These are phyloP conservation scores for Murraya paniculata DNA, from an alignment of 345 rosid genomes.

Conservation along the genomic window DNA sequence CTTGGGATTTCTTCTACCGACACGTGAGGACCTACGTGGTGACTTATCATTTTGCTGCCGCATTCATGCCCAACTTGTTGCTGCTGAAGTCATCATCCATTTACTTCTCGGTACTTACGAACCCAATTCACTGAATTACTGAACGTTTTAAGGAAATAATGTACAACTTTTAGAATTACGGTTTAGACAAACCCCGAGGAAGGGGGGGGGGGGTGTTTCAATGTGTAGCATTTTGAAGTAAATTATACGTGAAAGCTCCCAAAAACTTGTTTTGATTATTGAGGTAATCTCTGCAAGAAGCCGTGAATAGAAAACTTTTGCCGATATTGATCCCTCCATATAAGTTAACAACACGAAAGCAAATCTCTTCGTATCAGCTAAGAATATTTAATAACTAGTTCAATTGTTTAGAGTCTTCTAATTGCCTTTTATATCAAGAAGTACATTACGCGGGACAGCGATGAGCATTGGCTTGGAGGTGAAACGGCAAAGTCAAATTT, in stretches of 20 bases:
- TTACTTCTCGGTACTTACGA: too few species aligned
- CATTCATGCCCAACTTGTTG: too few species aligned
- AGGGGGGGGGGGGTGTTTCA: too few species aligned
- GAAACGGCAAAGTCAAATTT: too few species aligned
- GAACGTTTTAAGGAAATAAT: too few species aligned
- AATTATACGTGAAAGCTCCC: neutral
- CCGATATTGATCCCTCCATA: neutral
- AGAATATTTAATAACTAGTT: neutral
- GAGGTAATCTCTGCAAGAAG: neutral
- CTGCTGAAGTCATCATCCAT: too few species aligned
- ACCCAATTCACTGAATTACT: too few species aligned
- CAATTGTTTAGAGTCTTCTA: neutral
- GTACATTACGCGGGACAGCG: neutral
- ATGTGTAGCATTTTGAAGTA: neutral
- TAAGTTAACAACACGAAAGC: neutral
- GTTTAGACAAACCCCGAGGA: neutral
- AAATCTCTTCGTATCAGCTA: neutral
- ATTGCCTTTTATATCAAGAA: slow-evolving; percentile 16
- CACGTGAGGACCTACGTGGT: too few species aligned
- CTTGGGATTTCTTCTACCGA: too few species aligned
- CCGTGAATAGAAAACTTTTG: neutral
- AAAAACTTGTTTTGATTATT: neutral
- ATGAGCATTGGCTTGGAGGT: too few species aligned
- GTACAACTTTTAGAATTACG: too few species aligned
- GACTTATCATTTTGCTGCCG: too few species aligned